Evolutionary conservation across 2,329 filamentous ascomycete genomes (phyloP), one percentile per base, ranked within the genome.

Genomic region (Penicillium sp.): DNA sequence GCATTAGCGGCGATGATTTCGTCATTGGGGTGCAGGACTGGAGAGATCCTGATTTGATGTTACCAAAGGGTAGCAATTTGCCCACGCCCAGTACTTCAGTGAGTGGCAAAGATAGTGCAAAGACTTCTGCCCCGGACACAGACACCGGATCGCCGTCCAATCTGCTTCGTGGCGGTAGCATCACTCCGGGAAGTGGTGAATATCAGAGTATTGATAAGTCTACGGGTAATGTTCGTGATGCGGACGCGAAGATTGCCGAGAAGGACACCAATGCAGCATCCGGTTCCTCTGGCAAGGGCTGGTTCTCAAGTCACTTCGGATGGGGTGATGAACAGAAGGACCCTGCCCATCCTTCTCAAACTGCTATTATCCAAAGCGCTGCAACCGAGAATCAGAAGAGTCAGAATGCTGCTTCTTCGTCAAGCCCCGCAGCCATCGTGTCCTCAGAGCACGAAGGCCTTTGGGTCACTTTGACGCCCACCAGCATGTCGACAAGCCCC

Each of bases 381-480:
- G 65, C 37, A 57, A 64, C 25, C 25, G n/a, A n/a, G 25, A 63
- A 42, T 57, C 66, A 22, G 62, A 71, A 60, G 58, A 66, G 17
- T 58, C 61, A 65, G 20, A 64, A 59, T 37, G 22, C 54, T n/a
- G 37, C 58, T 41, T 55, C 50, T 51, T 47, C 62, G 4, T 60
- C 54, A 20, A 60, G 42, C 37, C 63, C 59, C n/a, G 56, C 71
- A 54, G 67, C 72, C 17, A 68, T 70, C 48, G 71, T 78, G 31
- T 75, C 74, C 63, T 78, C 82, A 39, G 80, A 82, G 12, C 88
- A 88, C 64, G 88, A 95, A 68, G 94, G 92, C 1, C 84, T 99
- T 4, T 98, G 92, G 92, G 92, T 99, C n/a, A 96, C 95, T 7
- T 86, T 99, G 57, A 95, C 92, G 0, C 95, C 93, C 1, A 93